phyloP scores from a whole-genome alignment of 257 asterid species.

The Solanum chmielewskii region DNA sequence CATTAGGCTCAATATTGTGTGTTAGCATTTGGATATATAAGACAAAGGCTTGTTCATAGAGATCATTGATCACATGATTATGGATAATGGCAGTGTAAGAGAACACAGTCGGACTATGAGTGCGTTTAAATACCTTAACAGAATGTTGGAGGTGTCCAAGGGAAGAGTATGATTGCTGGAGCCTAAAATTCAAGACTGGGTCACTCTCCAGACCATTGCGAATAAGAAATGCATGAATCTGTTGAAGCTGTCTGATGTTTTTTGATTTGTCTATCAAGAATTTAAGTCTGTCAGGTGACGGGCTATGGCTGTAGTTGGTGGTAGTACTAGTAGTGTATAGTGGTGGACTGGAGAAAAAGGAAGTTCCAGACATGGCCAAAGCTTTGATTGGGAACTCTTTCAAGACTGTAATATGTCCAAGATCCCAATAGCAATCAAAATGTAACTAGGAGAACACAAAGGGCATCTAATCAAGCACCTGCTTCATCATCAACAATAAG shows the following conservation, averaged over 20 bases:
- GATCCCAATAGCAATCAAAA: background rate
- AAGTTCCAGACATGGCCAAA: slow-evolving; percentile 2
- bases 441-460: background rate
- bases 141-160: slow-evolving; percentile 7
- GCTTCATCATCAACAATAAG: background rate
- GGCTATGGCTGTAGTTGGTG: background rate
- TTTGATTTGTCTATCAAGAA: slow-evolving; percentile 11
- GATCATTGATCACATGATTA: slow-evolving; percentile 5
- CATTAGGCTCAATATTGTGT: slow-evolving; percentile 5
- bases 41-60: slow-evolving; percentile 6
- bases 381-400: background rate
- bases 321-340: background rate
- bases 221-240: slow-evolving; percentile 13
- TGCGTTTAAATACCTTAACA: background rate
- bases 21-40: slow-evolving; percentile 11
- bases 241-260: slow-evolving; percentile 3
- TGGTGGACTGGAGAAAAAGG: background rate
- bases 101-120: slow-evolving; percentile 15
- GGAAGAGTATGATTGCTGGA: slow-evolving; percentile 19
- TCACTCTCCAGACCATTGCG: slow-evolving; percentile 5
- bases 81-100: slow-evolving; percentile 18
- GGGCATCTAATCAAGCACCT: background rate
- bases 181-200: slow-evolving; percentile 15
- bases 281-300: slow-evolving; percentile 7
- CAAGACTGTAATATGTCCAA: background rate